Base-by-base conservation (phyloP, 441 rosid genomes). In the Adansonia madagascariensis region DNA sequence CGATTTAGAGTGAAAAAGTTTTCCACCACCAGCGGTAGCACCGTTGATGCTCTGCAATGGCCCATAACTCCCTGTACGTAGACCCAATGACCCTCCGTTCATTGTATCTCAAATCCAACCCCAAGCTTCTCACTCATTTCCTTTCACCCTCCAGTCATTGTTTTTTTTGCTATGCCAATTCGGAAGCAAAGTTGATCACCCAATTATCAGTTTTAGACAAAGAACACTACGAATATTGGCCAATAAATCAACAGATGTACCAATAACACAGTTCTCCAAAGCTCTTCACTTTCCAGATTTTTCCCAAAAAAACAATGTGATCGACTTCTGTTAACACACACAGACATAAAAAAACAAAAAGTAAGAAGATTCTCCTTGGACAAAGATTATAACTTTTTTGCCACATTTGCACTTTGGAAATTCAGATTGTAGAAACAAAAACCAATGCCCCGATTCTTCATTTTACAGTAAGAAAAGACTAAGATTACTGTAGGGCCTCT, bases 81-180 rank as follows among this genome's bases (percentile, higher is more conserved):
- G 75, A 62, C 87, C 91, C 84, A 86, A 85, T 80, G 90, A 84
- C 92, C 84, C 82, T 78, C 86, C 94, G 87, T 87, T 88, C 97
- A 91, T 92, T 88, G 86, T 85, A 80, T 84, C 88, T 86, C 84
- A 84, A 84, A 83, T 77, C 86, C 88, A 53, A 78, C 78, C 24
- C 56, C 14, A 27, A 65, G 31, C 47, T 57, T 12, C 77, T 80
- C 79, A 76, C 78, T 84, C 91, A 88, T 78, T 73, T 82, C 80
- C 74, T 63, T 20, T 63, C 55, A 65, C 68, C 75, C 71, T 52
- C 70, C 76, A 71, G 57, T 69, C 84, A 24, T 14, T 56, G 8
- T 46, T 35, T 49, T 20, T 22, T 2, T 24, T 18, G 7, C 27
- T 49, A 22, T 24, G 65, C 43, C 53, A 74, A 10, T 44, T 59